A percentile compares a stretch with the other conserved stretches of the same genome.
Evolutionary conservation across 805 yeast species (phyloP).

Genomic region (Starmerella davenportii): DNA sequence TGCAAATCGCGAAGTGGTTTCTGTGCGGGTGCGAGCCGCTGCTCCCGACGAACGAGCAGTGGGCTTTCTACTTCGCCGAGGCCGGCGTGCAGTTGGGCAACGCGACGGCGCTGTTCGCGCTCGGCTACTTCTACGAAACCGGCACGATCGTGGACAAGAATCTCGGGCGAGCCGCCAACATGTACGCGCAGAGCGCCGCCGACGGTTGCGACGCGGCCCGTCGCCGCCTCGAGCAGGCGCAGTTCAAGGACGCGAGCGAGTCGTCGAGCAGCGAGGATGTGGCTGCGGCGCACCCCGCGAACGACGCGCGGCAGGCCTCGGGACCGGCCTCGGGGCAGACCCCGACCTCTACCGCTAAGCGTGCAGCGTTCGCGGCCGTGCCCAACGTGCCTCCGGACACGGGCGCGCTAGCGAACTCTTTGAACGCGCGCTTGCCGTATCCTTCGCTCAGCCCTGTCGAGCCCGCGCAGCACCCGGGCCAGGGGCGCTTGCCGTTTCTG

Average conservation of each 20-base stretch:
- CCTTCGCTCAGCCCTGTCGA: background rate
- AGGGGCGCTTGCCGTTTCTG: background rate
- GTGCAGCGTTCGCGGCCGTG: too few species aligned
- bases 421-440: too few species aligned
- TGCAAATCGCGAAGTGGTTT: slow-evolving; percentile 38
- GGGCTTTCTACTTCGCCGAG: slow-evolving; percentile 51
- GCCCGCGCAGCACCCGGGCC: background rate
- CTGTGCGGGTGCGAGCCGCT: slow-evolving; percentile 47
- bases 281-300: slow-evolving; percentile 10
- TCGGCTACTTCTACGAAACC: slow-evolving; percentile 49
- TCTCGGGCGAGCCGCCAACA: slow-evolving; percentile 29
- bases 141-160: slow-evolving; percentile 40
- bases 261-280: slow-evolving; percentile 8
- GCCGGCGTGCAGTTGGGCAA: slow-evolving; percentile 45
- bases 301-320: too few species aligned
- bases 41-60: slow-evolving; percentile 37
- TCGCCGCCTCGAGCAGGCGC: slow-evolving; percentile 18
- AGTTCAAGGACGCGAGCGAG: too few species aligned
- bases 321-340: too few species aligned
- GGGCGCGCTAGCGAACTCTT: too few species aligned
- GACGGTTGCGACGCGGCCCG: slow-evolving; percentile 29
- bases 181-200: slow-evolving; percentile 36
- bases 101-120: slow-evolving; percentile 46
- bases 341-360: too few species aligned
- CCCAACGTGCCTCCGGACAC: too few species aligned